Evolutionary conservation across 1,139 yeast genomes (phyloP), one percentile per base, ranked within the genome.

Genomic region (Yamadazyma diospyri): DNA sequence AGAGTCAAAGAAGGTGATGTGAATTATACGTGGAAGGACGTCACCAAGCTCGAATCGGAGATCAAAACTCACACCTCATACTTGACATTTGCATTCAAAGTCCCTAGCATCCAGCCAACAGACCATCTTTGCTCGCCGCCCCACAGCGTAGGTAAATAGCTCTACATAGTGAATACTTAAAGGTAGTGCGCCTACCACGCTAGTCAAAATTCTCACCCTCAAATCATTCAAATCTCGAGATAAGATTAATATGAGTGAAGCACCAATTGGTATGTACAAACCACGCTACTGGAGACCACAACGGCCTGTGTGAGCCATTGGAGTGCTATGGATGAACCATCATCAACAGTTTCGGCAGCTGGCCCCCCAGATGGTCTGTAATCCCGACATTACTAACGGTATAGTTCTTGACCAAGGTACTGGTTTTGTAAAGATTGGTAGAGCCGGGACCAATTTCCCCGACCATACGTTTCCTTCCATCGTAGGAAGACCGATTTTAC

Each of bases 391-490:
- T n/a, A n/a, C n/a, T n/a, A n/a, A n/a, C n/a, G n/a, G 16, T 20
- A 7, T 52, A 78, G 97, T 92, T 50, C 88, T 94, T 50, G 99
- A 92, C 65, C 98, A 94, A 69, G 99, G 99, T 67, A 92, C 99
- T 30, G 99, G 99, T 42, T 92, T 92, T 56, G 92, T 83, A 28
- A 83, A 83, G 60, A 87, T 92, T 50, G 98, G 98, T 39, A 78
- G 95, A 52, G 97, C 94, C 22, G 97, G 97, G 17, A 84, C 92
- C 49, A 94, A 92, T 63, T 89, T 89, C 70, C 99, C 99, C 16
- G 98, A 92, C 61, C 81, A 81, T 62, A 89, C 97, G n/a, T 92
- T 89, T 62, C 98, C 98, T 9, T 88, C 97, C 8, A 88, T 92
- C 51, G 98, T 92, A 15, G 99, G 99, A 26, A 77, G 98, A 51